phyloP scores from a whole-genome alignment of 2,329 filamentous ascomycete species.

The Dendryphion nanum region DNA sequence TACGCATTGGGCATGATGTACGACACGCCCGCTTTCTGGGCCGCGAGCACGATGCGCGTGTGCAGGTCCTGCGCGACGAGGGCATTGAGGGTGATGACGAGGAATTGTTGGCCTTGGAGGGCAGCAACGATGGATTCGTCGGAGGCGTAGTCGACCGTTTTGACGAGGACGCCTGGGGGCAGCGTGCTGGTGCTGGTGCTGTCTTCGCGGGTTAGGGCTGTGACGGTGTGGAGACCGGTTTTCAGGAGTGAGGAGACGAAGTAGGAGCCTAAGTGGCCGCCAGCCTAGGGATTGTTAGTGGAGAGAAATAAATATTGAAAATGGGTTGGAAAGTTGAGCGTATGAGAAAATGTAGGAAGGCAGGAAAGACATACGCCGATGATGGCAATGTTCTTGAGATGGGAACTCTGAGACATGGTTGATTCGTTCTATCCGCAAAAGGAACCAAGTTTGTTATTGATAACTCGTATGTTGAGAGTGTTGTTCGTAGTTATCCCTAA shows the following conservation, averaged over 20 bases:
- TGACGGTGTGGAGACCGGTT: conserved; percentile 49
- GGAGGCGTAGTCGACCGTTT: conserved; percentile 50
- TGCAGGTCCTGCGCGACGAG: conserved; percentile 26
- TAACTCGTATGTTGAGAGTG: no score
- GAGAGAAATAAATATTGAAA: neutral
- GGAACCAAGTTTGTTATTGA: no score
- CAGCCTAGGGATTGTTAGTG: conserved; percentile 19
- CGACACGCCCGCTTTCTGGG: conserved; percentile 36
- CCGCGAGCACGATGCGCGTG: conserved; percentile 31
- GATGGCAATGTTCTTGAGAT: conserved; percentile 1
- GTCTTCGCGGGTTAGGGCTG: conserved; percentile 49
- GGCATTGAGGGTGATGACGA: conserved; percentile 41
- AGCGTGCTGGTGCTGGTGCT: conserved; percentile 39
- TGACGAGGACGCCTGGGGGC: conserved; percentile 40
- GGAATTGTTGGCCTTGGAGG: conserved; percentile 37
- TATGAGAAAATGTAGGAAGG: no score
- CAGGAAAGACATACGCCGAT: neutral
- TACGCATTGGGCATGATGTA: conserved; percentile 44
- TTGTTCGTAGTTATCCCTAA: no score
- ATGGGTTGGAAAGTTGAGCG: no score
- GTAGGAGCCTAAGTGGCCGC: conserved; percentile 40
- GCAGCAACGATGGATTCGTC: conserved; percentile 34
- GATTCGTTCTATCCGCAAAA: no score
- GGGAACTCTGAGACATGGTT: no score
- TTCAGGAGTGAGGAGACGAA: conserved; percentile 42